A percentile compares a stretch with the other conserved stretches of the same genome.
These are phyloP conservation scores for Teratosphaeria destructans DNA, from an alignment of 2,329 filamentous ascomycete species.

Conservation along the genomic window DNA sequence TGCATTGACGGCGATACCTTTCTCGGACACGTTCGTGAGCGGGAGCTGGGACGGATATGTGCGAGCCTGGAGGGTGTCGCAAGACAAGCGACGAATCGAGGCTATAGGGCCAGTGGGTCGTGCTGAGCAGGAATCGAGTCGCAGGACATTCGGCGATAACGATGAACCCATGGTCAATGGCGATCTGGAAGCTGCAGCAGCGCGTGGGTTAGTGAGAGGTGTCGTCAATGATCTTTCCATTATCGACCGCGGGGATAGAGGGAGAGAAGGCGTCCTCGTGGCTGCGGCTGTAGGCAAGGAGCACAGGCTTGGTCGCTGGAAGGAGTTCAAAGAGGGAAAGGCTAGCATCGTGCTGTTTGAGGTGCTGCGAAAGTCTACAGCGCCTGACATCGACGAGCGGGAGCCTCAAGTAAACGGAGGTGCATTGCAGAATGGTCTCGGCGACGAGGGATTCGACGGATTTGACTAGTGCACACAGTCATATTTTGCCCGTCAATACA, in stretches of 20 bases:
- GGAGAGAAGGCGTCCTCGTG: conserved; percentile 64
- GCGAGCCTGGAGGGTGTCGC: conserved; percentile 71
- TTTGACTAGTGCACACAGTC: conserved; percentile 3
- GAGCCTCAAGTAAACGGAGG: background rate
- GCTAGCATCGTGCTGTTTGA: conserved; percentile 88
- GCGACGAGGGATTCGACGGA: conserved; percentile 6
- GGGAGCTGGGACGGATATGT: conserved; percentile 92
- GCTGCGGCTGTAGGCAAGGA: conserved; percentile 82
- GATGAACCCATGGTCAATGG: conserved; percentile 8
- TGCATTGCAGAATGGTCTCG: background rate
- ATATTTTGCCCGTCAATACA: background rate
- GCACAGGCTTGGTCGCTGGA: conserved; percentile 77
- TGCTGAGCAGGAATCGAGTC: conserved; percentile 1
- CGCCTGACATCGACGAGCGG: background rate
- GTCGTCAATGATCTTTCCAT: conserved; percentile 82
- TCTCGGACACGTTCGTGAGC: conserved; percentile 78
- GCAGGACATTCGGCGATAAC: conserved; percentile 8
- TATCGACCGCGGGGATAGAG: conserved; percentile 72
- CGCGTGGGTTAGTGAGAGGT: conserved; percentile 46
- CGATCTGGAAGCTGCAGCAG: conserved; percentile 4
- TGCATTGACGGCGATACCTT: conserved; percentile 74
- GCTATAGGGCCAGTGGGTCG: conserved; percentile 51
- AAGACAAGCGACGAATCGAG: conserved; percentile 72
- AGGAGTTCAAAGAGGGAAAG: conserved; percentile 49
- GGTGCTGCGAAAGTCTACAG: conserved; percentile 40